Percentiles rank a stretch among this genome's conserved stretches.
These are phyloP conservation scores for Salix purpurea DNA, from an alignment of 345 rosid genomes.

Conservation along the genomic window DNA sequence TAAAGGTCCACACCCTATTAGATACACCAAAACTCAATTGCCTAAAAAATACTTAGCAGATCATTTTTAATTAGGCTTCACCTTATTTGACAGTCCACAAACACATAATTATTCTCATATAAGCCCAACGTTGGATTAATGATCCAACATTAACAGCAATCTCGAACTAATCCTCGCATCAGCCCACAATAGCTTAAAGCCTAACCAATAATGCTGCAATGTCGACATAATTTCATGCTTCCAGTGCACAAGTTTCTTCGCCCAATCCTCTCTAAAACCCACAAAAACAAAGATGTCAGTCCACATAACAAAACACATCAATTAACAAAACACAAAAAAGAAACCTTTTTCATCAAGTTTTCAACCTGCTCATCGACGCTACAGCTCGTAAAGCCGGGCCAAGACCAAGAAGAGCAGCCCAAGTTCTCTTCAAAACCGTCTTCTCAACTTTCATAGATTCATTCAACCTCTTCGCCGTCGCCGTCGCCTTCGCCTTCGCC, in stretches of 20 bases:
- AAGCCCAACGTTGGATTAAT: too few relatives aligned
- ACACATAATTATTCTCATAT: too few relatives aligned
- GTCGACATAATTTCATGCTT: slow-evolving; percentile 85
- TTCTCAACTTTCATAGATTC: slow-evolving; percentile 53
- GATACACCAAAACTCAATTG: too few relatives aligned
- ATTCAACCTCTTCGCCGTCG: slow-evolving; percentile 61
- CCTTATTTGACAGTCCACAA: too few relatives aligned
- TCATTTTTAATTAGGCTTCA: too few relatives aligned
- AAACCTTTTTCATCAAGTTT: slow-evolving; percentile 10
- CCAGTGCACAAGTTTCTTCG: slow-evolving; percentile 74
- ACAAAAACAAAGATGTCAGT: slow-evolving; percentile 2
- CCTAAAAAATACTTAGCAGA: too few relatives aligned
- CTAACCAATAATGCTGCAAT: slow-evolving; percentile 89
- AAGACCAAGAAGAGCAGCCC: slow-evolving; percentile 64
- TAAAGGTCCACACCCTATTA: too few relatives aligned
- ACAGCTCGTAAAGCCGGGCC: slow-evolving; percentile 92
- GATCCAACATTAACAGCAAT: slow-evolving; percentile 32
- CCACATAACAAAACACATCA: slow-evolving; percentile 16
- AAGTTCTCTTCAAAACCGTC: slow-evolving; percentile 46
- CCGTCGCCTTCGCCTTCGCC: slow-evolving; percentile 92
- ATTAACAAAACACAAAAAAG: too few relatives aligned
- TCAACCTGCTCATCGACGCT: slow-evolving; percentile 92
- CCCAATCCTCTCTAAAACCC: slow-evolving; percentile 88
- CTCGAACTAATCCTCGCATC: slow-evolving; percentile 81
- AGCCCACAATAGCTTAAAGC: slow-evolving; percentile 86